phyloP scores from a whole-genome alignment of 163 green algal species.

The Prototheca wickerhamii region DNA sequence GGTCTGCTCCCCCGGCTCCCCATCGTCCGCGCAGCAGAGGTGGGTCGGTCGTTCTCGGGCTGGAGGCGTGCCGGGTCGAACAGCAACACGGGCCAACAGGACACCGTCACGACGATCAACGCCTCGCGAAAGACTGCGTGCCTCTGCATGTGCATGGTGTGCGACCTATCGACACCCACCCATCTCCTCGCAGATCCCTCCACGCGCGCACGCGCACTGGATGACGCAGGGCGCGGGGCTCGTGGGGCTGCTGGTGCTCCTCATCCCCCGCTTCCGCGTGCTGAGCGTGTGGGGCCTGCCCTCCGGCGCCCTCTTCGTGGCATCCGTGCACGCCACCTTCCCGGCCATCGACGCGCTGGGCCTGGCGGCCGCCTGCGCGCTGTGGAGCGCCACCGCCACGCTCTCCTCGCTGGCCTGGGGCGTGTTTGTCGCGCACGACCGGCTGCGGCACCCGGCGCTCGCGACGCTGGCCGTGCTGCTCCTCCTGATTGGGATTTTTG shows the following conservation, averaged over 20 bases:
- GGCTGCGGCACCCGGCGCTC: not conserved
- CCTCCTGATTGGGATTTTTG: not conserved
- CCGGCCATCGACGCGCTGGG: not conserved
- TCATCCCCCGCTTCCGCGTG: not conserved
- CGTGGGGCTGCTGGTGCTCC: not conserved
- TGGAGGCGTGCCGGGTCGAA: not conserved
- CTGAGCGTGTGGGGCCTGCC: not conserved
- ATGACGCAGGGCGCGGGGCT: constrained; percentile 3
- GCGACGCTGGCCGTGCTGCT: not conserved
- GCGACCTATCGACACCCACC: not conserved
- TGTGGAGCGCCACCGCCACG: not conserved
- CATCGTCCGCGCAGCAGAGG: not conserved
- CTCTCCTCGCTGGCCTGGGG: constrained; percentile 1
- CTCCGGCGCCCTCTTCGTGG: not conserved
- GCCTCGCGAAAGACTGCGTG: not conserved
- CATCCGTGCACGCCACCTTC: not conserved
- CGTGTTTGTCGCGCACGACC: not conserved
- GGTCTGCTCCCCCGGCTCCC: not conserved
- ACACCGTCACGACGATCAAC: not conserved
- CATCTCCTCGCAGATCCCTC: not conserved
- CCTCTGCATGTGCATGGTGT: not conserved
- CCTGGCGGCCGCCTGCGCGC: not conserved
- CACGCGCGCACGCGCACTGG: not conserved
- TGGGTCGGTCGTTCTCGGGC: not conserved
- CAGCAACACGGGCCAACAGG: not conserved